These are phyloP conservation scores for Paecilomyces fulvus DNA, from an alignment of 2,329 filamentous ascomycete species.

Conservation along the genomic window DNA sequence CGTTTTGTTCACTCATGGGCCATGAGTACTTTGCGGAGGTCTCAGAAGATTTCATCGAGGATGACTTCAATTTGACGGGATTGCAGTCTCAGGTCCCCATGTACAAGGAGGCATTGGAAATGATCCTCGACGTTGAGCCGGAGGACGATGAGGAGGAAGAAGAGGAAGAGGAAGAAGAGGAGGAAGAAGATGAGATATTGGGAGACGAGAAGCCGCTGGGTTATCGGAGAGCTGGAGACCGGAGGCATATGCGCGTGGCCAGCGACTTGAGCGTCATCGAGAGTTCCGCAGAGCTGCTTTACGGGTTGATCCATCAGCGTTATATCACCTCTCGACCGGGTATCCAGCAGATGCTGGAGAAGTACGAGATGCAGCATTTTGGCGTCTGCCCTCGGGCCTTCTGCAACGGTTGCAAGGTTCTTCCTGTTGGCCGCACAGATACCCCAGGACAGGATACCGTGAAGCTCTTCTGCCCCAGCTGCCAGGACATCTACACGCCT, in stretches of 20 bases:
- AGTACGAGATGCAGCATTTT: slow-evolving; percentile 95
- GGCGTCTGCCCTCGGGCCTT: slow-evolving; percentile 90
- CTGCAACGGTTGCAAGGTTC: slow-evolving; percentile 80
- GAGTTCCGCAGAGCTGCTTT: slow-evolving; percentile 94
- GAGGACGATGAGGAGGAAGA: slow-evolving; percentile 70
- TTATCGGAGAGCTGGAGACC: slow-evolving; percentile 49
- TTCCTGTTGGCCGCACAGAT: slow-evolving; percentile 89
- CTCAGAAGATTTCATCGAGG: slow-evolving; percentile 97
- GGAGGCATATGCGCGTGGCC: slow-evolving; percentile 76
- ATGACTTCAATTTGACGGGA: slow-evolving; percentile 98
- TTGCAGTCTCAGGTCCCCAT: slow-evolving; percentile 91
- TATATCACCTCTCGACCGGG: slow-evolving; percentile 95
- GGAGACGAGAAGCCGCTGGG: slow-evolving; percentile 43
- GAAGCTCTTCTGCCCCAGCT: slow-evolving; percentile 95
- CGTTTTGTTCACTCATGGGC: slow-evolving; percentile 88
- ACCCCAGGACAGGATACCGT: slow-evolving; percentile 95
- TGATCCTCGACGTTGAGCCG: slow-evolving; percentile 97
- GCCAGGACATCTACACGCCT: slow-evolving; percentile 92
- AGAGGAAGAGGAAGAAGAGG: slow-evolving; percentile 60
- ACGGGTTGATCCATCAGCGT: slow-evolving; percentile 94
- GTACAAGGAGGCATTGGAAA: slow-evolving; percentile 98
- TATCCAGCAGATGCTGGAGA: slow-evolving; percentile 98
- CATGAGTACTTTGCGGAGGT: slow-evolving; percentile 99
- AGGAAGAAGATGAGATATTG: slow-evolving; percentile 59
- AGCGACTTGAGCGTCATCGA: slow-evolving; percentile 94